Conservation (phyloP, 495 filamentous ascomycete species). For the Neurospora sp. region DNA sequence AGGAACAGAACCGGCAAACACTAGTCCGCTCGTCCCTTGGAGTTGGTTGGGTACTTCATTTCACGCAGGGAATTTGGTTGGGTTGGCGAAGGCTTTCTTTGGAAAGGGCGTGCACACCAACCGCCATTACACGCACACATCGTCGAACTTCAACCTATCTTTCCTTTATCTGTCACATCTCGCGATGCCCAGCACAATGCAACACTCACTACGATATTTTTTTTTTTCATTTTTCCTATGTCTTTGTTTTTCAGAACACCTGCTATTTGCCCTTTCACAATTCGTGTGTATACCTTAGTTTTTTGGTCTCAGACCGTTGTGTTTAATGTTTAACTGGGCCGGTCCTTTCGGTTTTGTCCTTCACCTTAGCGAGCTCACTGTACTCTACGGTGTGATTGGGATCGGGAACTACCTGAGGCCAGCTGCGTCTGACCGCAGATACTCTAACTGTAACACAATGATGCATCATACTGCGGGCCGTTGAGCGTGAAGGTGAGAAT, state of each 20-base stretch:
- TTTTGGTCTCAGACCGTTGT: background rate
- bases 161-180: background rate
- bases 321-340: background rate
- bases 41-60: background rate
- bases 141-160: background rate
- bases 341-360: background rate
- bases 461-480: background rate
- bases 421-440: background rate
- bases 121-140: background rate
- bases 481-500: background rate
- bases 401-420: background rate
- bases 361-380: background rate
- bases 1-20: background rate
- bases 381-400: background rate
- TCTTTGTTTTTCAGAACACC: background rate
- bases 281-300: background rate
- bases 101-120: background rate
- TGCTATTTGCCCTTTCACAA: background rate
- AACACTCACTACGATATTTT: background rate
- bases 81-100: background rate
- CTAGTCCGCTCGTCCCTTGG: background rate
- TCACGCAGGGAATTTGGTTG: background rate
- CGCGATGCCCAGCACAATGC: background rate
- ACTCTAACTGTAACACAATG: background rate
- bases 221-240: background rate